These are phyloP conservation scores for Wickerhamiella pararugosa DNA, from an alignment of 1,139 yeast species.

Conservation along the genomic window DNA sequence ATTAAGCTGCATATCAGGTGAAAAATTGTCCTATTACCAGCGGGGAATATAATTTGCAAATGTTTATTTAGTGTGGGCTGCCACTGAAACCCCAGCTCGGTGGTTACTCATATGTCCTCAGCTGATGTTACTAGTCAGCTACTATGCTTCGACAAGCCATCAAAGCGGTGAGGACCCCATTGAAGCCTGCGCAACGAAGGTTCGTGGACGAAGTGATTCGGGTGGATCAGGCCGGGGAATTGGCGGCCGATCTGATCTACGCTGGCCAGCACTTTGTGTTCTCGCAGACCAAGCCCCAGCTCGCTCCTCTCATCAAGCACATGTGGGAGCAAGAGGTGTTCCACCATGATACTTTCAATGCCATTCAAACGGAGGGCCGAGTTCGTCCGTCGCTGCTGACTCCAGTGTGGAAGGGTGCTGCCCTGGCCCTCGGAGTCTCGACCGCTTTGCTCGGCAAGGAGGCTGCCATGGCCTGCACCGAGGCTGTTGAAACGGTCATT, in stretches of 20 bases:
- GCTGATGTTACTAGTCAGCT: too few species aligned
- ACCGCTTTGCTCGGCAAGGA: constrained; percentile 83
- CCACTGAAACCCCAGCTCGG: too few species aligned
- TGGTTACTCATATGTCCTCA: too few species aligned
- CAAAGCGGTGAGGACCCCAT: constrained; percentile 13
- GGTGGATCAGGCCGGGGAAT: constrained; percentile 96
- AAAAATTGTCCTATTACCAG: too few species aligned
- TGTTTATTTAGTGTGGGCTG: too few species aligned
- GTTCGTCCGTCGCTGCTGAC: constrained; percentile 85
- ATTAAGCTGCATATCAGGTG: too few species aligned
- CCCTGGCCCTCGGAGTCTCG: constrained; percentile 69
- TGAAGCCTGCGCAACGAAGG: constrained; percentile 29
- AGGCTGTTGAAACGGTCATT: constrained; percentile 95
- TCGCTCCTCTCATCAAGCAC: constrained; percentile 62
- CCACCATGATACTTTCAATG: constrained; percentile 76
- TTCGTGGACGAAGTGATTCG: constrained; percentile 64
- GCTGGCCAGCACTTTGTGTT: constrained; percentile 78
- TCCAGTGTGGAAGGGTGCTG: constrained; percentile 89
- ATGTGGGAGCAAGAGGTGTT: constrained; percentile 98
- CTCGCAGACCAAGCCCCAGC: constrained; percentile 41
- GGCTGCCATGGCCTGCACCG: constrained; percentile 99
- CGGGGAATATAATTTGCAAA: too few species aligned
- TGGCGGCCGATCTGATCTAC: constrained; percentile 92
- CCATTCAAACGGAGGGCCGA: constrained; percentile 56
- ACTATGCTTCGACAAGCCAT: constrained; percentile 12